Base-by-base conservation (phyloP, 192 early-diverging fungal species). In the Kickxella alabastrina region DNA sequence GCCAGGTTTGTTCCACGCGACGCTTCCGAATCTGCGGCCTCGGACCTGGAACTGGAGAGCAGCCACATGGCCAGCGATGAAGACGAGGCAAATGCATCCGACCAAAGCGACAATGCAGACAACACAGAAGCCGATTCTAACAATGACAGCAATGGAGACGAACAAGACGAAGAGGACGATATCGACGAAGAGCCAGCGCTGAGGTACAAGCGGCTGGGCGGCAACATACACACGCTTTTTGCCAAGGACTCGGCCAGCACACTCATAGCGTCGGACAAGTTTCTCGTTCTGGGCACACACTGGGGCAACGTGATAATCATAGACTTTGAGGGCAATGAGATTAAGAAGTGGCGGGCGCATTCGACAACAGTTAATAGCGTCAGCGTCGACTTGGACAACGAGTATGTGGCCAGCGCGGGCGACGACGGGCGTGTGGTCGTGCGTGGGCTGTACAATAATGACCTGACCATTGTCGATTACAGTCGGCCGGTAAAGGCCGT, bases 371-470 rank as follows among this genome's bases (percentile, higher is more conserved):
- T 99, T 5, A 94, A 87, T 54, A 83, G 87, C 47, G 65, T 99
- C 48, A 85, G 85, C 54, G 86, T 97, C 46, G 97, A 99, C 58
- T 46, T 77, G 12, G 75, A 78, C 27, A 91, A 82, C 41, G 97
- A 99, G 66, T 96, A 81, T 53, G 84, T 97, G 34, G 93, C 91
- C 8, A 93, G 87, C 63, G 90, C 94, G 3, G 88, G 89, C 19
- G 91, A 93, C 51, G 95, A 97, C 66, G 95, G 93, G 23, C 88
- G 88, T 31, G 88, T 99, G 0, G 80, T 86, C 3, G 88, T 99
- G 45, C 83, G 90, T 37, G 82, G 79, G n/a, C 71, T 97, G 12
- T 95, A 93, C 50, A 78, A 62, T 19, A 63, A 77, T 25, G 91
- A 95, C 46, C 63, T 79, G 0, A 79, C 80, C 10, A 74, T 79